phyloP scores from a whole-genome alignment of 2,329 filamentous ascomycete species.

The Sclerotinia borealis region DNA sequence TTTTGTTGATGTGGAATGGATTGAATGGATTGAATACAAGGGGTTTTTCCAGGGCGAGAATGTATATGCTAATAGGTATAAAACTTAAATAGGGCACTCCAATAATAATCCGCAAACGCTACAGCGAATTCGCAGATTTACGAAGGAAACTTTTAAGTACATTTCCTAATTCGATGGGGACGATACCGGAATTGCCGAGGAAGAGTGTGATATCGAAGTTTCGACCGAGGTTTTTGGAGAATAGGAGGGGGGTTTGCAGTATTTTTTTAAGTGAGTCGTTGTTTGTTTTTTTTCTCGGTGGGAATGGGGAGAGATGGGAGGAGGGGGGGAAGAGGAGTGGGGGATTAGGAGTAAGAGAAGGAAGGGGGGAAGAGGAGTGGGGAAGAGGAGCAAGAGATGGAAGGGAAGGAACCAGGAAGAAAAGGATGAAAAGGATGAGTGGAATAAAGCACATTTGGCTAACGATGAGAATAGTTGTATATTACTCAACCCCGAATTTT shows the following conservation, averaged over 20 bases:
- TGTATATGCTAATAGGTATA: constrained; percentile 14
- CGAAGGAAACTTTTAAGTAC: constrained; percentile 66
- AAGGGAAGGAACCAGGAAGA: no score
- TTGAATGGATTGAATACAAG: neutral
- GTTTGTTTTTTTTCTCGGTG: neutral
- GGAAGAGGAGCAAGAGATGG: neutral
- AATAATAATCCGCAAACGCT: constrained; percentile 64
- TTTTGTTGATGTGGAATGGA: neutral
- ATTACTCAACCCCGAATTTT: constrained; percentile 87
- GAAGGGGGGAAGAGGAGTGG: neutral
- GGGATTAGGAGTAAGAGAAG: neutral
- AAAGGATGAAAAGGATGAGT: neutral
- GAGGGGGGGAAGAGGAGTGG: neutral
- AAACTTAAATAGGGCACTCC: constrained; percentile 45
- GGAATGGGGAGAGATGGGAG: no score
- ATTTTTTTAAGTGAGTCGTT: constrained; percentile 91
- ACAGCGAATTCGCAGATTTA: constrained; percentile 89
- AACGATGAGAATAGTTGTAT: constrained; percentile 60
- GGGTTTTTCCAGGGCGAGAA: no score
- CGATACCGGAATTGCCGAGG: constrained; percentile 83
- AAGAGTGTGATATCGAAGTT: constrained; percentile 90
- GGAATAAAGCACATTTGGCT: neutral
- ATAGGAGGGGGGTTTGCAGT: constrained; percentile 76
- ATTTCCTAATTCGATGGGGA: constrained; percentile 76
- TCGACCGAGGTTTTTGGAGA: constrained; percentile 76